A percentile compares a stretch with the other conserved stretches of the same genome.
phyloP scores from a whole-genome alignment of 2,329 filamentous ascomycete genomes.

The Pleomassaria siparia region DNA sequence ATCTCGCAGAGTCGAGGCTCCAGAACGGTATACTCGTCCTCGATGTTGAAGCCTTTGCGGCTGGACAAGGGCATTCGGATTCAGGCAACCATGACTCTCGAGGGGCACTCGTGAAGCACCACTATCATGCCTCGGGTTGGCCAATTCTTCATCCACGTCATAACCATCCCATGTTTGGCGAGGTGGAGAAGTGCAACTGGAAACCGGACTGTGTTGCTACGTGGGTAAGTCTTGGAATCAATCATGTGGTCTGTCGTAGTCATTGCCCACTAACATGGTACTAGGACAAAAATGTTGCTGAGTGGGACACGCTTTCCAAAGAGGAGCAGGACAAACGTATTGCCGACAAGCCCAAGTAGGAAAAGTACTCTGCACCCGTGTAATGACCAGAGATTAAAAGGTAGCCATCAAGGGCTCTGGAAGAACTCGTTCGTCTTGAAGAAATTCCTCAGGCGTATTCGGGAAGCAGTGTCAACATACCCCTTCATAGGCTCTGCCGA shows the following conservation, averaged over 20 bases:
- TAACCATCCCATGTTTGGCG: conserved; percentile 68
- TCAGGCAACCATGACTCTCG: conserved; percentile 69
- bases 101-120: conserved; percentile 69
- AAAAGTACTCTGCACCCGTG: too few species aligned
- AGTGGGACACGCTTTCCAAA: conserved; percentile 59
- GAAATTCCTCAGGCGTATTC: too few species aligned
- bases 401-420: too few species aligned
- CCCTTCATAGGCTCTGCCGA: too few species aligned
- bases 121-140: conserved; percentile 75
- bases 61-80: conserved; percentile 72
- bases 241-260: too few species aligned
- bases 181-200: conserved; percentile 74
- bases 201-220: conserved; percentile 62
- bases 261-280: conserved; percentile 9
- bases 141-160: conserved; percentile 66
- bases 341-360: conserved; percentile 39
- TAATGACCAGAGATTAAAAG: too few species aligned
- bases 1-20: conserved; percentile 65
- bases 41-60: conserved; percentile 71
- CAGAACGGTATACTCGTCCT: conserved; percentile 66
- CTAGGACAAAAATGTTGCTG: conserved; percentile 60
- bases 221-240: conserved; percentile 57
- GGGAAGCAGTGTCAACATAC: too few species aligned
- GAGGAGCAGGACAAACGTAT: conserved; percentile 61
- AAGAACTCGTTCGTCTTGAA: too few species aligned